phyloP scores from a whole-genome alignment of 169 alveolate genomes.

The Fabrea salina region DNA sequence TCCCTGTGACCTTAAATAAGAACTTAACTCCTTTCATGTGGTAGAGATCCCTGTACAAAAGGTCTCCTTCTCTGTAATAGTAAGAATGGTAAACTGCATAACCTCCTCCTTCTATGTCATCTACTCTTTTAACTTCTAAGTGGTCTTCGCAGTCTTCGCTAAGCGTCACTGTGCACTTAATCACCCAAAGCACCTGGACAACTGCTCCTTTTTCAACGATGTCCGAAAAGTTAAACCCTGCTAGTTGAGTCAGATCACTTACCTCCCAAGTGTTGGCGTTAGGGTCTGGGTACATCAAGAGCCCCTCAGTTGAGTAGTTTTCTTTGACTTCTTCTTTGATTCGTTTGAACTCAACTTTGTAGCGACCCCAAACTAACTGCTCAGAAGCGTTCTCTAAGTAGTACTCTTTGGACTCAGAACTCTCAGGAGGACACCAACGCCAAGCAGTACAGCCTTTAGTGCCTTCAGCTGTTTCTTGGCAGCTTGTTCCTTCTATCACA shows the following conservation, averaged over 20 bases:
- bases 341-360: not conserved
- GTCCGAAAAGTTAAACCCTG: slow-evolving; percentile 26
- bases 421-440: slow-evolving; percentile 35
- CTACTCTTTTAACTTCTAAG: slow-evolving; percentile 13
- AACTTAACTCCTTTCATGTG: slow-evolving; percentile 28
- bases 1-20: not conserved
- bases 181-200: not conserved
- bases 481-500: not conserved
- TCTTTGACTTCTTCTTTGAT: not conserved
- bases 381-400: slow-evolving; percentile 26
- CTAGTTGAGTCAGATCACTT: slow-evolving; percentile 1
- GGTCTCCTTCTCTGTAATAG: not conserved
- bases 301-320: not conserved
- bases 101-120: slow-evolving; percentile 8
- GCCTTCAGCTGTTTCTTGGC: not conserved
- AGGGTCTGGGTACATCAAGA: slow-evolving; percentile 7
- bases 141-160: not conserved
- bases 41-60: slow-evolving; percentile 24
- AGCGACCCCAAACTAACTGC: slow-evolving; percentile 11
- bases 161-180: not conserved
- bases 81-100: not conserved
- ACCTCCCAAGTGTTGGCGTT: slow-evolving; percentile 21
- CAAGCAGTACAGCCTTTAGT: slow-evolving; percentile 25
- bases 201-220: slow-evolving; percentile 32
- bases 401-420: not conserved